A percentile compares a stretch with the other conserved stretches of the same genome.
Evolutionary conservation across 2,329 filamentous ascomycete genomes (phyloP).

Genomic region (Pseudogymnoascus sp.): DNA sequence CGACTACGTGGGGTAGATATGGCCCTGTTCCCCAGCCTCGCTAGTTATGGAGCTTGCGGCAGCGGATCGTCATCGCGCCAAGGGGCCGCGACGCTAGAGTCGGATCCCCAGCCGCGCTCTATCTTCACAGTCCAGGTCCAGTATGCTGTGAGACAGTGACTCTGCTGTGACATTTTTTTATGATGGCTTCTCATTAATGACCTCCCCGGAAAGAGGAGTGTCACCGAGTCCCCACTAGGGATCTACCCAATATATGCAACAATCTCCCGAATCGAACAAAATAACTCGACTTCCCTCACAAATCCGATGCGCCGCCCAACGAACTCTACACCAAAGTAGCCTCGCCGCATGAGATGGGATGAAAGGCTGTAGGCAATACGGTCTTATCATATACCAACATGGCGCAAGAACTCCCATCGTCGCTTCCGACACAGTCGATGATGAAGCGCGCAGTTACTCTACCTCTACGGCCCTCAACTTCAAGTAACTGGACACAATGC

Average conservation of each 20-base stretch:
- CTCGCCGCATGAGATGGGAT: neutral
- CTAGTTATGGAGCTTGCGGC: neutral
- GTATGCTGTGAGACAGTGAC: neutral
- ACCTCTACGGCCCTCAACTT: neutral
- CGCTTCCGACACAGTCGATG: neutral
- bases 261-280: neutral
- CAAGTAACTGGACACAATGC: neutral
- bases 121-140: neutral
- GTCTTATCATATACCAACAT: neutral
- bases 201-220: neutral
- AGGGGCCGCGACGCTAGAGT: neutral
- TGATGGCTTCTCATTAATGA: neutral
- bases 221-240: neutral
- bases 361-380: neutral
- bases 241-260: neutral
- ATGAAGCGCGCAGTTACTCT: conserved; percentile 9
- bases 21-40: neutral
- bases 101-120: neutral
- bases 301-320: neutral
- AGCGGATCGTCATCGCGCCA: neutral
- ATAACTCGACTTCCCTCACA: neutral
- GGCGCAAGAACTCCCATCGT: neutral
- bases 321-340: neutral
- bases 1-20: neutral
- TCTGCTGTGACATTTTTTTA: neutral